These are phyloP conservation scores for Solanum hybrid DNA, from an alignment of 305 asterid species.

Conservation along the genomic window DNA sequence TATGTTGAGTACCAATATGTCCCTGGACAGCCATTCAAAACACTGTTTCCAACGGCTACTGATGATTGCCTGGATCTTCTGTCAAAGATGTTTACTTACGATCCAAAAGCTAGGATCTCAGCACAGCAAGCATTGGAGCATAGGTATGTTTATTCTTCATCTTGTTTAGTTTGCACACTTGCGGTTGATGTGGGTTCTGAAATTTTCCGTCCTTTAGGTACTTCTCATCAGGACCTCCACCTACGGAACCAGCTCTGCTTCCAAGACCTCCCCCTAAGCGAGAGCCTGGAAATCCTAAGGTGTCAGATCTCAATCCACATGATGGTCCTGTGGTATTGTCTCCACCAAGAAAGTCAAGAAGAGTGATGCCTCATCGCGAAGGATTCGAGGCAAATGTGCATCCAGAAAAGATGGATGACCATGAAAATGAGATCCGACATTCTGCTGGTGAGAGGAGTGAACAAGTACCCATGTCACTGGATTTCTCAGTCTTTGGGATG, in stretches of 20 bases:
- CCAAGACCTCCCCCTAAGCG: constrained; percentile 87
- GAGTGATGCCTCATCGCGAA: constrained; percentile 87
- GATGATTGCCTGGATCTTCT: constrained; percentile 85
- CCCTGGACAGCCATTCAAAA: constrained; percentile 74
- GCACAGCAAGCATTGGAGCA: constrained; percentile 95
- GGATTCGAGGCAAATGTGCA: constrained; percentile 54
- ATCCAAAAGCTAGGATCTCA: constrained; percentile 84
- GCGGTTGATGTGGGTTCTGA: constrained; percentile 5
- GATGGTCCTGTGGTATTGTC: constrained; percentile 85
- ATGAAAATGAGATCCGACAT: constrained; percentile 48
- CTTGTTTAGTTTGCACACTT: background rate
- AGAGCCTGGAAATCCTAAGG: constrained; percentile 49
- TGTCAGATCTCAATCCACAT: constrained; percentile 45
- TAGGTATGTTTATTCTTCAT: constrained; percentile 37
- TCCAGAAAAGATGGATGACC: constrained; percentile 44
- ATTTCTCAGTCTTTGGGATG: constrained; percentile 74
- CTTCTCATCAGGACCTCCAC: constrained; percentile 75
- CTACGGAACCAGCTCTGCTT: constrained; percentile 86
- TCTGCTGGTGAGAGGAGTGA: constrained; percentile 61
- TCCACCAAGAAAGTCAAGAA: constrained; percentile 89
- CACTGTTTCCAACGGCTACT: constrained; percentile 89
- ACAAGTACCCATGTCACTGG: constrained; percentile 82
- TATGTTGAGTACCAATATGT: constrained; percentile 88
- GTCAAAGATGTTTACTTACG: constrained; percentile 81
- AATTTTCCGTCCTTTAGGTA: constrained; percentile 36